A percentile compares a stretch with the other conserved stretches of the same genome.
Evolutionary conservation across 2,329 filamentous ascomycete species (phyloP).

Genomic region (Epichloe festucae): DNA sequence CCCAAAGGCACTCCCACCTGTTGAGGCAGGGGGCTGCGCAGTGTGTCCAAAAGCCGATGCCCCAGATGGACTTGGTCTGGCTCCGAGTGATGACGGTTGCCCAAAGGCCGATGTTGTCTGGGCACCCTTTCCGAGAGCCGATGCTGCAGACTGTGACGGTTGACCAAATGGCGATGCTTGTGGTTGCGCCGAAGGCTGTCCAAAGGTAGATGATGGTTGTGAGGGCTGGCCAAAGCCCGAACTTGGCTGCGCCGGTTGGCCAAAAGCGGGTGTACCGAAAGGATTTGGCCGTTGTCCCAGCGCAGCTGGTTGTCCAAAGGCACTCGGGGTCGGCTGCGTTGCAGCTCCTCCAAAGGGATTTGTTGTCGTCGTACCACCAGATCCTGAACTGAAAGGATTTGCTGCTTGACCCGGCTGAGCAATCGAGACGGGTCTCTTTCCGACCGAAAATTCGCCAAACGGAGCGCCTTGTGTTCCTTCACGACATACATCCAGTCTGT

Average conservation of each 20-base stretch:
- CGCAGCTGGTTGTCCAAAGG: conserved; percentile 27
- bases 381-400: conserved; percentile 29
- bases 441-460: conserved; percentile 31
- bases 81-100: conserved; percentile 24
- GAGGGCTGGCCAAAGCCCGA: conserved; percentile 15
- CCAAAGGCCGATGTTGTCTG: conserved; percentile 23
- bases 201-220: conserved; percentile 25
- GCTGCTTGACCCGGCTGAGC: conserved; percentile 15
- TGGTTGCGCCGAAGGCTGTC: conserved; percentile 21
- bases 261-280: conserved; percentile 22
- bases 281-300: conserved; percentile 21
- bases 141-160: conserved; percentile 21
- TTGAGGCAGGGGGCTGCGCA: conserved; percentile 11
- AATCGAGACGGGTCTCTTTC: conserved; percentile 18
- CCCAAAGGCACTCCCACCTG: conserved; percentile 14
- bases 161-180: conserved; percentile 26
- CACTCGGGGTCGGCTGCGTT: conserved; percentile 12
- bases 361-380: conserved; percentile 8
- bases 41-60: conserved; percentile 22
- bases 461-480: conserved; percentile 30
- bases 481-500: conserved; percentile 53
- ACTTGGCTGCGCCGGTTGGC: conserved; percentile 21
- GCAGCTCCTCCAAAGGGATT: conserved; percentile 19
- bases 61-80: conserved; percentile 23
- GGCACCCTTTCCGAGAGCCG: conserved; percentile 31